phyloP scores from a whole-genome alignment of 345 rosid species.

The Eucalyptus caleyi region DNA sequence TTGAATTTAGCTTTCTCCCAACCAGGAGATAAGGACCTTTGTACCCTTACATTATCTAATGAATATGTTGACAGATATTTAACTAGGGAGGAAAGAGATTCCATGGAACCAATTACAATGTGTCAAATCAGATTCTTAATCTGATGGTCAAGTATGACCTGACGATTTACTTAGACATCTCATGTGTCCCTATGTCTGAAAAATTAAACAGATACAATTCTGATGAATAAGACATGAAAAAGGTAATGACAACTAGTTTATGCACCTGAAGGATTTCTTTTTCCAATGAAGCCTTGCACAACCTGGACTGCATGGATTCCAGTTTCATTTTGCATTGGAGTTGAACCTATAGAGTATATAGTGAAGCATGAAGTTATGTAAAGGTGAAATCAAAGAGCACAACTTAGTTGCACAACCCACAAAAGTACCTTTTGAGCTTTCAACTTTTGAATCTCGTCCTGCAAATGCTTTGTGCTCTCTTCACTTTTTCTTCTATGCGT shows the following conservation, averaged over 20 bases:
- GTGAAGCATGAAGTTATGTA: slow-evolving; percentile 6
- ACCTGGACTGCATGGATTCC: slow-evolving; percentile 72
- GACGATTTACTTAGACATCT: background rate
- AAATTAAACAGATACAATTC: background rate
- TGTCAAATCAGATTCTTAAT: background rate
- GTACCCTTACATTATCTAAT: background rate
- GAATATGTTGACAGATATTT: background rate
- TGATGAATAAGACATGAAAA: background rate
- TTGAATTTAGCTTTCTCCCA: background rate
- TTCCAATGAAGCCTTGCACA: slow-evolving; percentile 54
- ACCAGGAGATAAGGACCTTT: background rate
- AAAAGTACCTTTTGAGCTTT: slow-evolving; percentile 71
- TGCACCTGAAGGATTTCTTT: slow-evolving; percentile 88
- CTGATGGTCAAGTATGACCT: background rate
- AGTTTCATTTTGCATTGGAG: slow-evolving; percentile 85
- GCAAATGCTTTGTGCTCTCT: slow-evolving; percentile 25
- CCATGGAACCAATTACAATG: background rate
- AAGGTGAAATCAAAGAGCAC: slow-evolving; percentile 50
- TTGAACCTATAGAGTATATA: slow-evolving; percentile 46
- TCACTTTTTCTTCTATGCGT: slow-evolving; percentile 44
- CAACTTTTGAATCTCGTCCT: slow-evolving; percentile 58
- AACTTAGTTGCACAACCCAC: background rate
- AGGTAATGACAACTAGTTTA: background rate
- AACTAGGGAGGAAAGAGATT: background rate
- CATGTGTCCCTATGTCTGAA: background rate